A percentile compares a stretch with the other conserved stretches of the same genome.
Conservation (phyloP, 345 rosid species). For the Eucalyptus shirleyi region DNA sequence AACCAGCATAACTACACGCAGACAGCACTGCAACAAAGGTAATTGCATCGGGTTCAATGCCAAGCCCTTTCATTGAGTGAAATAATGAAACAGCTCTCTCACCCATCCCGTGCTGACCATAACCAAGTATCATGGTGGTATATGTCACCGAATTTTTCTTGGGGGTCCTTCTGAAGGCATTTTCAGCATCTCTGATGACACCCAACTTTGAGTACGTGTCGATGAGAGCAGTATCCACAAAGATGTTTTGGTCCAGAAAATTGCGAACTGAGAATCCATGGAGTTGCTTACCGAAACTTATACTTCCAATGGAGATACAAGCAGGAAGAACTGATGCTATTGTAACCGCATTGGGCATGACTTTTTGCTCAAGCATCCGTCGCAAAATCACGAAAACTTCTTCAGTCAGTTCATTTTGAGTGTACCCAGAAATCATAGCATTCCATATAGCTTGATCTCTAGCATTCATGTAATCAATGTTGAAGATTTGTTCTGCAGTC, state of each 20-base stretch:
- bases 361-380: constrained; percentile 49
- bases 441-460: constrained; percentile 89
- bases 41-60: constrained; percentile 50
- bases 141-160: constrained; percentile 74
- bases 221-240: constrained; percentile 63
- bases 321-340: constrained; percentile 77
- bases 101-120: constrained; percentile 85
- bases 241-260: constrained; percentile 54
- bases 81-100: constrained; percentile 71
- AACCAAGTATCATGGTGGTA: constrained; percentile 71
- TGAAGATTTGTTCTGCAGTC: constrained; percentile 33
- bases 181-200: constrained; percentile 45
- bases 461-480: constrained; percentile 6
- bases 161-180: constrained; percentile 24
- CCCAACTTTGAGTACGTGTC: constrained; percentile 91
- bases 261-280: constrained; percentile 66
- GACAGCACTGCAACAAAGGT: constrained; percentile 74
- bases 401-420: constrained; percentile 49
- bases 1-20: constrained; percentile 76
- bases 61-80: constrained; percentile 36
- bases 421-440: constrained; percentile 76
- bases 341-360: constrained; percentile 61
- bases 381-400: constrained; percentile 43
- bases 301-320: constrained; percentile 48
- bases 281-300: constrained; percentile 63